Evolutionary conservation across 495 filamentous ascomycete genomes (phyloP).

Genomic region (Penicillium longicatenatum): DNA sequence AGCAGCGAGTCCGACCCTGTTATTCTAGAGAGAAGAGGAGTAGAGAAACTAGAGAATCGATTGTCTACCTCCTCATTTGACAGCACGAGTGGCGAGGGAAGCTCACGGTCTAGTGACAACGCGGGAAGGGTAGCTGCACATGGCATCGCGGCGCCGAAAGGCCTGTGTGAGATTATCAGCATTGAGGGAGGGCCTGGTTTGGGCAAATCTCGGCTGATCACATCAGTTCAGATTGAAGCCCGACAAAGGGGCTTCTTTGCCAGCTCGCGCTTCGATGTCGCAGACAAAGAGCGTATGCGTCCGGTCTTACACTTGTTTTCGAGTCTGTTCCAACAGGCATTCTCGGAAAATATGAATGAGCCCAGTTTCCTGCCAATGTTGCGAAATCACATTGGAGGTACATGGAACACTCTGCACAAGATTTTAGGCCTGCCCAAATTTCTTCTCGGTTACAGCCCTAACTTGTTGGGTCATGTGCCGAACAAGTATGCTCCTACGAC

Average conservation of each 20-base stretch:
- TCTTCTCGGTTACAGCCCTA: neutral
- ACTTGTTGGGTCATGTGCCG: constrained; percentile 58
- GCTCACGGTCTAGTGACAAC: neutral
- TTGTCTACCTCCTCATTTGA: neutral
- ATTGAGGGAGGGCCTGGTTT: constrained; percentile 66
- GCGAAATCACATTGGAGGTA: constrained; percentile 62
- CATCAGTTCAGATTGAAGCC: constrained; percentile 55
- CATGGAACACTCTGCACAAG: constrained; percentile 63
- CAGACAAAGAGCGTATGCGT: constrained; percentile 56
- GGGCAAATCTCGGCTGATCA: constrained; percentile 71
- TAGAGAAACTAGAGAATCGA: neutral
- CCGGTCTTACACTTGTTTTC: constrained; percentile 62
- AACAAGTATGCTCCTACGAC: neutral
- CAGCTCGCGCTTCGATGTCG: constrained; percentile 70
- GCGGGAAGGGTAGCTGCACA: neutral
- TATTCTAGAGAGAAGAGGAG: neutral
- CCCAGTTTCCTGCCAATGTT: constrained; percentile 68
- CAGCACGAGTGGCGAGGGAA: neutral
- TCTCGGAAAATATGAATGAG: constrained; percentile 71
- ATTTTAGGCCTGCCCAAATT: constrained; percentile 54
- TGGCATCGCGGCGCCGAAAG: constrained; percentile 59
- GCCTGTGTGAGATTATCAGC: constrained; percentile 65
- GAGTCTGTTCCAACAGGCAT: constrained; percentile 73
- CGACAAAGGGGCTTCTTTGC: constrained; percentile 68
- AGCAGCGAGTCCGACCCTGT: neutral